Base-by-base conservation (phyloP, 108 stramenopile species). In the Epipyxis sp. region DNA sequence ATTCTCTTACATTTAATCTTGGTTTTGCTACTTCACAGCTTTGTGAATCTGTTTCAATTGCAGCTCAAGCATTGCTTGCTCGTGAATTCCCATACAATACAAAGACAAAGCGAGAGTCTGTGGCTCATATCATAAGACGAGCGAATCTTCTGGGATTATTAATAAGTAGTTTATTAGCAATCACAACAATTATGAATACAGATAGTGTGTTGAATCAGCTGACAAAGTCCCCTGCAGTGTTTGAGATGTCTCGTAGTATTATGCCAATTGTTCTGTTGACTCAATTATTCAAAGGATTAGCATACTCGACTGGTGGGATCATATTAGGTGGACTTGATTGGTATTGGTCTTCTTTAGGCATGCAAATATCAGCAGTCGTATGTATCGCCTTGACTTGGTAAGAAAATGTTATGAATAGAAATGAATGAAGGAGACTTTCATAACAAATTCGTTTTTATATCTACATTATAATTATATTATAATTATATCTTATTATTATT, bases 301-400 rank as follows among this genome's bases (percentile, higher is more conserved):
- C 92, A 34, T 96, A 96, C 81, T 93, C 93, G 0, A 91, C 91
- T 62, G 94, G 94, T 80, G 95, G 93, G 13, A 92, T 93, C 27
- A 78, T 93, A 37, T 94, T 96, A 93, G 95, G 93, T 76, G 95
- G 92, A n/a, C 58, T 89, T 74, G 95, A 96, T 84, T 96, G 93
- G 93, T 80, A 87, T 34, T 93, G 88, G 69, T 86, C 91, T 1
- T 93, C 92, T 91, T 50, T 83, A 46, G 88, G 88, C 43, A 94
- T 96, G 93, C 93, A 93, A 93, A 76, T 87, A 34, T 91, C 94
- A n/a, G 93, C 93, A 74, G 37, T 93, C 46, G 86, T 87, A 0
- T 89, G 89, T 46, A 83, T 93, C 6, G 6, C 46, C 13, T 50
- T 50, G 20, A 50, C 46, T 13, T 50, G n/a, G n/a, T n/a, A n/a